Conservation (phyloP, 306 rosid species). For the Aeschynomene evenia region DNA sequence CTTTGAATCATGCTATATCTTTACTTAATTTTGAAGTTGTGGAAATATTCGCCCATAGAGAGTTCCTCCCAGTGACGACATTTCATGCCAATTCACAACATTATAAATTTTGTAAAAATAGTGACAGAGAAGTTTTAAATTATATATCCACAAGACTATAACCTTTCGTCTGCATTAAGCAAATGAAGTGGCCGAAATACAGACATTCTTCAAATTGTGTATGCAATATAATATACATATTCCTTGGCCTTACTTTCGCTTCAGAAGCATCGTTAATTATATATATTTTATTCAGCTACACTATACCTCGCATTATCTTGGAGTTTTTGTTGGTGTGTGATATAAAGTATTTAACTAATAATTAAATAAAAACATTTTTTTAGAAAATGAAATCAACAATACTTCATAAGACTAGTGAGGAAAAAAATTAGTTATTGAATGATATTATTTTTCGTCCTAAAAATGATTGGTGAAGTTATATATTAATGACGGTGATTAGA, state of each 20-base stretch:
- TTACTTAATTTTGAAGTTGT: not conserved
- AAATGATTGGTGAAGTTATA: no score
- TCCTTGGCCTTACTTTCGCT: not conserved
- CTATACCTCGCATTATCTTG: not conserved
- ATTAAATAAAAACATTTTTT: not conserved
- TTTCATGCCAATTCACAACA: not conserved
- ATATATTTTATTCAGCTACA: not conserved
- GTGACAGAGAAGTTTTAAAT: not conserved
- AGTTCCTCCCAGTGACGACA: not conserved
- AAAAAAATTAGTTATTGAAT: not conserved
- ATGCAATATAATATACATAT: not conserved
- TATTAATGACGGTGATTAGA: no score
- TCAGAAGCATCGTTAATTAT: not conserved
- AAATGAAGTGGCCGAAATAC: slow-evolving; percentile 1
- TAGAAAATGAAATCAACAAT: not conserved
- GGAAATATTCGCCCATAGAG: not conserved
- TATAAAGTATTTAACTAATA: not conserved
- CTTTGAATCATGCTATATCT: not conserved
- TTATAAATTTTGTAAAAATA: not conserved
- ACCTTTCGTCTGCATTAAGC: slow-evolving; percentile 23
- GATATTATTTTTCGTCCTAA: no score
- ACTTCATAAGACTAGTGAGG: not conserved
- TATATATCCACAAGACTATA: no score
- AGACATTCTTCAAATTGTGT: not conserved
- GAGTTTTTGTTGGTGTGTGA: not conserved